phyloP scores from a whole-genome alignment of 2,329 filamentous ascomycete genomes.

The Colletotrichum tamarilloi region DNA sequence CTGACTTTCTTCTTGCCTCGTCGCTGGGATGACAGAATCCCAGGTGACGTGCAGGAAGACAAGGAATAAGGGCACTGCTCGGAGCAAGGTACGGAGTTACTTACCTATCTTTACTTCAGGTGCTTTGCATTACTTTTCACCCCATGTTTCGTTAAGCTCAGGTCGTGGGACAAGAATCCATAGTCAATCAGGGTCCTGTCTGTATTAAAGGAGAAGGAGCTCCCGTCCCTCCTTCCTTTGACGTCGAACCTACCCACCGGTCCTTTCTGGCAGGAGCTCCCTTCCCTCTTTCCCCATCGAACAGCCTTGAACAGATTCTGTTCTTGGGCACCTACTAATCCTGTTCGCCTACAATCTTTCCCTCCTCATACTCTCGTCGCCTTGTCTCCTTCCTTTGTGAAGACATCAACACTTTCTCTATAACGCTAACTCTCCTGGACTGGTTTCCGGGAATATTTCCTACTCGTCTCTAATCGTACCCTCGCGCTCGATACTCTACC shows the following conservation, averaged over 20 bases:
- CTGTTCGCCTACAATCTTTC: conserved; percentile 32
- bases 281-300: conserved; percentile 3
- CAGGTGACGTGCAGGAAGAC: conserved; percentile 1
- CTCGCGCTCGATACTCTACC: background rate
- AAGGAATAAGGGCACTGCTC: conserved; percentile 12
- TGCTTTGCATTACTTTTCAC: conserved; percentile 5
- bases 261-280: conserved; percentile 26
- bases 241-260: conserved; percentile 10
- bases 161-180: conserved; percentile 2
- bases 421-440: conserved; percentile 5
- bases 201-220: conserved; percentile 29
- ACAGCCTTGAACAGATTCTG: conserved; percentile 7
- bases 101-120: background rate
- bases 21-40: background rate
- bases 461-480: conserved; percentile 18
- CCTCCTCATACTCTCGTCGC: background rate
- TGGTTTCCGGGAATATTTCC: conserved; percentile 19
- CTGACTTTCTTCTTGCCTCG: conserved; percentile 17
- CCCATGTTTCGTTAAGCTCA: conserved; percentile 20
- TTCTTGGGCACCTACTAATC: conserved; percentile 18
- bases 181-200: background rate
- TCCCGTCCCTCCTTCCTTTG: conserved; percentile 27
- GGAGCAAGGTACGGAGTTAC: background rate
- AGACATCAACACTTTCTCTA: conserved; percentile 13
- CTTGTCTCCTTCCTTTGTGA: background rate